Percentiles rank a stretch among this genome's conserved stretches.
Conservation (phyloP, 176 grass and related monocot species). For the Triticum aestivum region DNA sequence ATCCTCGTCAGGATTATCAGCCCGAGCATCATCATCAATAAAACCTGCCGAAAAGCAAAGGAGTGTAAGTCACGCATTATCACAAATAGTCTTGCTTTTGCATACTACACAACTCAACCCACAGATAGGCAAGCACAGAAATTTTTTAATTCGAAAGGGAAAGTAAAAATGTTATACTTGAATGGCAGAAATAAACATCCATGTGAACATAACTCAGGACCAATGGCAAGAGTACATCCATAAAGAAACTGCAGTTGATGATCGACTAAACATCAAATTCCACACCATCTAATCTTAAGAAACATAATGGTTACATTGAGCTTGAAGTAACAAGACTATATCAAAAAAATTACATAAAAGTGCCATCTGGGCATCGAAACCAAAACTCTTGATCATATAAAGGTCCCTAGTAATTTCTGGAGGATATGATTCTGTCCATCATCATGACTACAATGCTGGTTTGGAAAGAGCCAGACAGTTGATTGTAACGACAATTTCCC, state of each 20-base stretch:
- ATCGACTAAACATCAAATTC: neutral
- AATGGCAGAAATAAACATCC: neutral
- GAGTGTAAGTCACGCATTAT: neutral
- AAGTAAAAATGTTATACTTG: neutral
- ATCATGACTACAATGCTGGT: neutral
- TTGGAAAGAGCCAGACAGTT: neutral
- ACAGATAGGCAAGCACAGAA: neutral
- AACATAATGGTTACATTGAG: neutral
- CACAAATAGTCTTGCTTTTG: neutral
- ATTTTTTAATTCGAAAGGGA: neutral
- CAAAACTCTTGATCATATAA: neutral
- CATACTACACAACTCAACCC: neutral
- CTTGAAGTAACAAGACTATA: neutral
- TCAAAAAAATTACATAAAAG: neutral
- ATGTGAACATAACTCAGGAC: neutral
- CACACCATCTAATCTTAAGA: neutral
- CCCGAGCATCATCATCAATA: slow-evolving; percentile 57
- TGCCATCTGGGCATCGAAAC: neutral
- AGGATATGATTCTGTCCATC: neutral
- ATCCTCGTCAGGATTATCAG: slow-evolving; percentile 40
- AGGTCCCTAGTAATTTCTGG: neutral
- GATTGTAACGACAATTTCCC: neutral
- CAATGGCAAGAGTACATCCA: neutral
- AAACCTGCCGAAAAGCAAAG: slow-evolving; percentile 47
- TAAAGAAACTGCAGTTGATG: neutral